Base-by-base conservation (phyloP, 306 rosid species). In the Vigna unguiculata region DNA sequence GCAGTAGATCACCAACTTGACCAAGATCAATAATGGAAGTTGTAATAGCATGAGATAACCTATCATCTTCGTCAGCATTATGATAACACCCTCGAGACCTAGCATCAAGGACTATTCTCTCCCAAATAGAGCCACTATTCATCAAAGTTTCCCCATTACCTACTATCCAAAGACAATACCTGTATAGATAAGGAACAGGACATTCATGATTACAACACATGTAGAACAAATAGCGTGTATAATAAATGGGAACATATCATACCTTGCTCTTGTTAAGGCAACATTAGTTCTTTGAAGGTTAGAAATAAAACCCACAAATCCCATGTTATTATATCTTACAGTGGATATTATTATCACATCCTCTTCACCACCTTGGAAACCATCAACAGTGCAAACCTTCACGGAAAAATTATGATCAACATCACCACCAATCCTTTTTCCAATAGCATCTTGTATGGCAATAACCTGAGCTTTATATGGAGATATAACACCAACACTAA, bases 351-450 rank as follows among this genome's bases (percentile, higher is more conserved):
- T 54, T 28, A 87, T 90, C 66, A 87, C 90, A 64, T 90, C 91
- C 77, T 90, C 83, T 65, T 87, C 88, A 4, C 91, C 90, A 41
- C 94, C 94, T 84, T 87, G 91, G 84, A 90, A 87, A 55, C 91
- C 94, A 82, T 90, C 93, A 61, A 90, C 81, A 64, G 90, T 74
- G 41, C 87, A 85, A 67, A 87, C 88, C 77, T 82, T 85, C 72
- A 84, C 49, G 0, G 76, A 80, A 72, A 86, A 87, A 28, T 62
- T 78, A 16, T 71, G 15, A 41, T 54, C 21, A 49, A 19, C 65
- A 60, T 69, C 48, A 20, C 45, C 21, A 40, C 49, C 66, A 53
- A 85, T 80, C 76, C 62, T 72, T 76, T 60, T 80, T 80, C 71
- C 70, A n/a, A 90, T 68, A n/a, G 80, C 80, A 25, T 87, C 85